Conservation (phyloP, 2,329 filamentous ascomycete genomes). For the Zasmidium cellare region DNA sequence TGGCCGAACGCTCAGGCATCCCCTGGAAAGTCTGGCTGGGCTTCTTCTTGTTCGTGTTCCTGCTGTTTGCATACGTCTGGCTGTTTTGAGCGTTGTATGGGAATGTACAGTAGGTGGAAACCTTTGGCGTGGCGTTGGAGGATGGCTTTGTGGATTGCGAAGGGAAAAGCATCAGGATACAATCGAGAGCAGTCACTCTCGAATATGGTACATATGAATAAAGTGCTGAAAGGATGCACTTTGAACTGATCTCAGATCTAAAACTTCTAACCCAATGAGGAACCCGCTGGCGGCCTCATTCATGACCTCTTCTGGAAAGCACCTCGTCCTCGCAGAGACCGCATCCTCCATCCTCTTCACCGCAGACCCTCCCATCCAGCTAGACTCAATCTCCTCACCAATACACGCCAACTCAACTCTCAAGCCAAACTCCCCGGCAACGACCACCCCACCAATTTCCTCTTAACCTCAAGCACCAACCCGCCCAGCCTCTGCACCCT, state of each 20-base stretch:
- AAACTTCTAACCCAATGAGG: too few species aligned
- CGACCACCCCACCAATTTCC: neutral
- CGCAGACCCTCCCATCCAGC: neutral
- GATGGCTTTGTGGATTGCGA: neutral
- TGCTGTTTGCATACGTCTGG: slow-evolving; percentile 93
- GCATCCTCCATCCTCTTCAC: too few species aligned
- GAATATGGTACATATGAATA: neutral
- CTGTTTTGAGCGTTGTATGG: slow-evolving; percentile 49
- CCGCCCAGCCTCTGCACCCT: neutral
- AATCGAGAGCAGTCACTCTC: neutral
- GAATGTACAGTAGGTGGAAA: neutral
- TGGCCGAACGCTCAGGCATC: slow-evolving; percentile 93
- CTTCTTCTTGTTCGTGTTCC: slow-evolving; percentile 80
- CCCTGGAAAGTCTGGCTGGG: slow-evolving; percentile 91
- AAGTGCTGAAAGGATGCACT: too few species aligned
- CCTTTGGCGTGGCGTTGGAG: neutral
- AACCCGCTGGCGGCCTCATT: too few species aligned
- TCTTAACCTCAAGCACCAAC: neutral
- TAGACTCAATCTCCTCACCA: neutral
- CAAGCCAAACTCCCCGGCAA: neutral
- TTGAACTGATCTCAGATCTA: too few species aligned
- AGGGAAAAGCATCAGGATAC: neutral
- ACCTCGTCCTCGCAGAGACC: too few species aligned
- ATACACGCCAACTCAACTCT: neutral
- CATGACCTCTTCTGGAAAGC: too few species aligned